phyloP scores from a whole-genome alignment of 257 asterid genomes.

The Solanum clarkiae region DNA sequence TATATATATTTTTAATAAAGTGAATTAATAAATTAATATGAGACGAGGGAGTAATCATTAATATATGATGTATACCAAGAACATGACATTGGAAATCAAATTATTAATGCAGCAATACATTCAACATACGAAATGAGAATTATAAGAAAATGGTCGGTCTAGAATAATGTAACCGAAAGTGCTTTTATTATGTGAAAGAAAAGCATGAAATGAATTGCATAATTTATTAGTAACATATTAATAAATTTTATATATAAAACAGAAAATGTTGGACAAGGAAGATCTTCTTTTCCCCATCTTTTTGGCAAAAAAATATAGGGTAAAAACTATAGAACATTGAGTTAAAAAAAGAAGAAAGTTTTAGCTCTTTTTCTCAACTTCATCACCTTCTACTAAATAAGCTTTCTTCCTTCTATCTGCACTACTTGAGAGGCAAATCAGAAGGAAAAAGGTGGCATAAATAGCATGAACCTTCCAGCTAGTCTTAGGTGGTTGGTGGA shows the following conservation, averaged over 20 bases:
- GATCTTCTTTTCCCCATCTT: not conserved
- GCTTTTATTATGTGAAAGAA: not conserved
- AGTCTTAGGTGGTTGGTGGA: conserved; percentile 75
- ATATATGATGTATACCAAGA: not conserved
- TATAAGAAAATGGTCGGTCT: not conserved
- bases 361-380: conserved; percentile 67
- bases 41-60: not conserved
- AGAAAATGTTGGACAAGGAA: not conserved
- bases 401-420: conserved; percentile 70
- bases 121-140: not conserved
- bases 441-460: conserved; percentile 75
- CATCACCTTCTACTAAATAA: conserved; percentile 60
- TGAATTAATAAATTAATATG: too few species aligned
- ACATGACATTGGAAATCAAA: not conserved
- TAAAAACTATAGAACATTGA: not conserved
- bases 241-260: not conserved
- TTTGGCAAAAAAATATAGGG: not conserved
- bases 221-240: not conserved
- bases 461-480: conserved; percentile 69
- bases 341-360: fast-evolving
- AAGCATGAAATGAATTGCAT: not conserved
- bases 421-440: conserved; percentile 44
- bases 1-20: not conserved
- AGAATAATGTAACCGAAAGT: not conserved
- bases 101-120: not conserved